Evolutionary conservation across 768 basidiomycete genomes (phyloP), one percentile per base, ranked within the genome.

Genomic region (Pilatotrama ljubarskyi): DNA sequence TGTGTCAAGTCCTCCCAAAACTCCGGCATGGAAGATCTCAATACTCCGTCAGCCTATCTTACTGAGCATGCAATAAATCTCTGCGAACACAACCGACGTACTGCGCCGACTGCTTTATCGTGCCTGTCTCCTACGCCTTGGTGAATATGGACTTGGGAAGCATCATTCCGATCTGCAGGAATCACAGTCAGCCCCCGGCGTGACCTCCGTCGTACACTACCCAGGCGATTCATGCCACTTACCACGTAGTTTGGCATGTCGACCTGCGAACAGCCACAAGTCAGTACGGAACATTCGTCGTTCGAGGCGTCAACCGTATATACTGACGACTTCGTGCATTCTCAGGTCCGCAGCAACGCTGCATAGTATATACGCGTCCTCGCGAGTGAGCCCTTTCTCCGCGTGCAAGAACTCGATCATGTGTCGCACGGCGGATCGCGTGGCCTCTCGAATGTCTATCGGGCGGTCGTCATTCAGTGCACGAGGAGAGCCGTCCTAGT

Each of bases 181-280:
- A 25, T 3, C 8, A 41, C 22, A 10, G 0, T 22, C 50, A 36
- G 52, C 15, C 15, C 8, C 25, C 22, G 42, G 8, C 42, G 10
- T 43, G 8, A 56, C 24, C 3, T 8, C 22, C 15, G 11, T 24
- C 25, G 24, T n/a, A 10, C n/a, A n/a, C n/a, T n/a, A n/a, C n/a
- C 43, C 46, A 6, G 38, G 44, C 32, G 53, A 48, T 20, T 15
- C 17, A 36, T 22, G 26, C 48, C 15, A 74, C 80, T 56, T 68
- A 85, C 84, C 37, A 85, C 77, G 62, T 83, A 86, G 61, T 85
- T 85, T 11, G 84, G 84, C 84, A 85, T 85, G 61, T 85, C 84
- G 37, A 85, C 82, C 84, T 84, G 26, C 18, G 17, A 24, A 51
- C 4, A 10, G 29, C 29, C 29, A 10, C 29, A 10, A 4, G 29